Percentiles rank a stretch among this genome's conserved stretches.
Conservation (phyloP, 352 stramenopile species). For the Pythium folliculosum region DNA sequence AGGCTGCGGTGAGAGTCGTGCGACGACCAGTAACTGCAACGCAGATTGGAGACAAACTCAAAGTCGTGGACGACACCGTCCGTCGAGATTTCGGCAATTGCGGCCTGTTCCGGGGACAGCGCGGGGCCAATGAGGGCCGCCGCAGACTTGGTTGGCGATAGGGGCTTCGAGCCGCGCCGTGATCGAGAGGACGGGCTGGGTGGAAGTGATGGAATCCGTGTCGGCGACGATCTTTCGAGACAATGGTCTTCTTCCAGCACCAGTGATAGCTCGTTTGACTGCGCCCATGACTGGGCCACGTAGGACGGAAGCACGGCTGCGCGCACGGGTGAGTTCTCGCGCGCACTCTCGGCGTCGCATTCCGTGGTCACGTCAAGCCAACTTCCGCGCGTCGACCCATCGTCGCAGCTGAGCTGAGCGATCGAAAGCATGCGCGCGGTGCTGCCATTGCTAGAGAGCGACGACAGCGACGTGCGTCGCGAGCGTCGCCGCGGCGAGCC, state of each 20-base stretch:
- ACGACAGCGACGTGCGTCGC: slow-evolving; percentile 14
- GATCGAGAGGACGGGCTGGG: slow-evolving; percentile 1
- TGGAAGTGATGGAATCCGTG: neutral
- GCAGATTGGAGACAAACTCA: slow-evolving; percentile 22
- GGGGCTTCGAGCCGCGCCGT: neutral
- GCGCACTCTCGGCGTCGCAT: neutral
- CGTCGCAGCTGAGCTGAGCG: slow-evolving; percentile 16
- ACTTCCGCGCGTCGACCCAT: neutral
- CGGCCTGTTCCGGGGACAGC: neutral
- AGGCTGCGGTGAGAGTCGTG: slow-evolving; percentile 24
- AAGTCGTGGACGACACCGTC: slow-evolving; percentile 30
- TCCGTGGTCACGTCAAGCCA: neutral
- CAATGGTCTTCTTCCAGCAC: neutral
- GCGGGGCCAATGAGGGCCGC: neutral
- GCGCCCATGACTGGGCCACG: neutral
- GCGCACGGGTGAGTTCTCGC: slow-evolving; percentile 6
- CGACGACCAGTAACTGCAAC: slow-evolving; percentile 23
- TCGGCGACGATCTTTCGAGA: neutral
- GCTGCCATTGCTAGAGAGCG: slow-evolving; percentile 13
- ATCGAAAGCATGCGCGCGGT: slow-evolving; percentile 16
- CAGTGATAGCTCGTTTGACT: neutral
- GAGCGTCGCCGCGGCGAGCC: slow-evolving; percentile 20
- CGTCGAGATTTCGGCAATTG: slow-evolving; percentile 9
- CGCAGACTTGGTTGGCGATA: neutral
- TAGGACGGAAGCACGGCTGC: neutral